Evolutionary conservation across 2,329 filamentous ascomycete species (phyloP), one percentile per base, ranked within the genome.

Genomic region (Aureobasidium leucospermi): DNA sequence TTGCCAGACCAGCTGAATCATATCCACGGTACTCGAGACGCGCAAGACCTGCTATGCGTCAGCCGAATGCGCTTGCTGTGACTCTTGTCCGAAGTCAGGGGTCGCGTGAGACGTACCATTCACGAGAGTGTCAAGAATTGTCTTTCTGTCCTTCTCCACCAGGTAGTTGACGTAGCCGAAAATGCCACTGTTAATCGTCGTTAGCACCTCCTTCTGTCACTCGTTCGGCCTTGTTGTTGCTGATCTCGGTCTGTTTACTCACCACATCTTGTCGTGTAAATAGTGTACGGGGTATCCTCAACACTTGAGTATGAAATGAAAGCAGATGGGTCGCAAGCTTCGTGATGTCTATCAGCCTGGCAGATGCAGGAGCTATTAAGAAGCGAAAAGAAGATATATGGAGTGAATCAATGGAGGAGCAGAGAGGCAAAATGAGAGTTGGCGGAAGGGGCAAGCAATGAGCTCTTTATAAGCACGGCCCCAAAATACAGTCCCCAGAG

Each of bases 161-260:
- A 97, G 81, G 79, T 97, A 97, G 82, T 97, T 97, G 81, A 97
- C 90, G 83, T 97, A 97, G 71, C 93, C 93, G 80, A 97, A 95
- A 78, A 94, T 95, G 76, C 90, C 90, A 64, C 66, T 67, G 47
- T 38, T 38, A 6, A 38, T 39, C 47, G 39, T 59, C 46, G 8
- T 48, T 10, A 57, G 52, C 8, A 4, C 6, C 16, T n/a, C 16
- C 2, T 36, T 32, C 19, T 16, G 31, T 13, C 19, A 16, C 3
- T 8, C 11, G 19, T 29, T 15, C 9, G 19, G 32, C 5, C 4
- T 46, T 15, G 34, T 10, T 45, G 31, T 36, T n/a, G 23, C 11
- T 6, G 34, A 11, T 48, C 4, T 19, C 1, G 29, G 1, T 36
- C 41, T 39, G 11, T 23, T 32, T 36, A 28, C 59, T 32, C 46